Evolutionary conservation across 1,284 basidiomycete species (phyloP).

Genomic region (Fomes fomentarius): DNA sequence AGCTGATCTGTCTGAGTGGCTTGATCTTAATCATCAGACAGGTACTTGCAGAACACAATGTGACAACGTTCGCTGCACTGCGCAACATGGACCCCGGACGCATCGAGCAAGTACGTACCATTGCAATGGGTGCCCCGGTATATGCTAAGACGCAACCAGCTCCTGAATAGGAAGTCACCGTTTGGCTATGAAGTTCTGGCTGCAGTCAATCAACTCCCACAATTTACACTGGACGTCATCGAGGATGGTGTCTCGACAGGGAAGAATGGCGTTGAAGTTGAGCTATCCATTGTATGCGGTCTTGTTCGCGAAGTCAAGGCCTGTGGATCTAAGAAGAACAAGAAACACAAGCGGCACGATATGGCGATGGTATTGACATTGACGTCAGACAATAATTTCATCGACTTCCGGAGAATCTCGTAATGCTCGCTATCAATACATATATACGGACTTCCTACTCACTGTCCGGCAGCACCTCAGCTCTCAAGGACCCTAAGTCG

Average conservation of each 20-base stretch:
- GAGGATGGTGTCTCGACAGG: conserved; percentile 43
- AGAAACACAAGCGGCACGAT: conserved; percentile 50
- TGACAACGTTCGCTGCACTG: conserved; percentile 63
- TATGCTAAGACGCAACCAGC: conserved; percentile 40
- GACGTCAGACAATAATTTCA: conserved; percentile 69
- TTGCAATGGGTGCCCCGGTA: neutral
- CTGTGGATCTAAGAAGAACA: conserved; percentile 42
- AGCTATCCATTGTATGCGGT: conserved; percentile 61
- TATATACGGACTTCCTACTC: conserved; percentile 27
- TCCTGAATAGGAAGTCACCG: conserved; percentile 73
- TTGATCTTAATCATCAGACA: conserved; percentile 30
- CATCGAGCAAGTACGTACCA: conserved; percentile 58
- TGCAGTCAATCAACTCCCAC: conserved; percentile 63
- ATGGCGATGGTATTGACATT: conserved; percentile 73
- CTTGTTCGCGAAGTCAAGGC: conserved; percentile 38
- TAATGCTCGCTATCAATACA: conserved; percentile 37
- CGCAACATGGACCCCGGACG: conserved; percentile 56
- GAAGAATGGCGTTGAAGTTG: conserved; percentile 58
- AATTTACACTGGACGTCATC: conserved; percentile 55
- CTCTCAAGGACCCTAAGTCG: conserved; percentile 55
- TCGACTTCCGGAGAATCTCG: conserved; percentile 80
- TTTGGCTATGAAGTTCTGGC: conserved; percentile 72
- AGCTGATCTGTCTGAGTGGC: too few relatives aligned
- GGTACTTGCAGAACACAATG: conserved; percentile 75
- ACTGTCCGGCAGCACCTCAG: conserved; percentile 58